Base-by-base conservation (phyloP, 2,329 filamentous ascomycete species). In the Cytospora paraplurivora region DNA sequence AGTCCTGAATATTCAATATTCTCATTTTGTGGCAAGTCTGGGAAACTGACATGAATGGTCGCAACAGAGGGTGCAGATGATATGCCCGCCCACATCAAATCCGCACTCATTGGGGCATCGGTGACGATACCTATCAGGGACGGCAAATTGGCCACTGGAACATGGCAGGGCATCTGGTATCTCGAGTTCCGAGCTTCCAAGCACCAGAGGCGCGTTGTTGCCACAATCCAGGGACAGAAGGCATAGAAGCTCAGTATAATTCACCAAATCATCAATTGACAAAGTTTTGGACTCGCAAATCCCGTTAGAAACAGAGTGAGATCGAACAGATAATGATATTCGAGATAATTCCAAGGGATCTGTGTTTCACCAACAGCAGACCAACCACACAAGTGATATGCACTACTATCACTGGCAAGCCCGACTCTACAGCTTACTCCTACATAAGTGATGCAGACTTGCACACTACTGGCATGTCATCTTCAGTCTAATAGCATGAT, bases 11-110 rank as follows among this genome's bases (percentile, higher is more conserved):
- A 7, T 13, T 27, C 19, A 11, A 11, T 15, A 13, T 7, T 27
- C 19, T 13, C 12, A 13, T 13, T 21, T 0, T 21, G 8, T 3
- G 13, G n/a, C 35, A 10, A 5, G 32, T 15, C 17, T 8, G 19
- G 12, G 35, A 27, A 19, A 44, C 57, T 64, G 49, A 64, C 53
- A 21, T 17, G 35, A 13, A 2, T 17, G 53, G n/a, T 8, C 21
- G n/a, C 19, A 10, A 51, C 89, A 0, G 95, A 97, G 81, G 95
- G 95, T 0, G 77, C 79, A 58, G 95, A 99, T 79, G 95, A 98
- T 77, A 97, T 98, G 92, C 95, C 95, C 44, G 90, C 91, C 32
- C 95, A 99, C 76, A 89, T 99, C 75, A 99, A 99, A 79, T 92
- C 89, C 63, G 90, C 92, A 0, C 79, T 99, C 56, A 83, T 98